Conservation (phyloP, 805 yeast genomes). For the Lipomyces starkeyi region DNA sequence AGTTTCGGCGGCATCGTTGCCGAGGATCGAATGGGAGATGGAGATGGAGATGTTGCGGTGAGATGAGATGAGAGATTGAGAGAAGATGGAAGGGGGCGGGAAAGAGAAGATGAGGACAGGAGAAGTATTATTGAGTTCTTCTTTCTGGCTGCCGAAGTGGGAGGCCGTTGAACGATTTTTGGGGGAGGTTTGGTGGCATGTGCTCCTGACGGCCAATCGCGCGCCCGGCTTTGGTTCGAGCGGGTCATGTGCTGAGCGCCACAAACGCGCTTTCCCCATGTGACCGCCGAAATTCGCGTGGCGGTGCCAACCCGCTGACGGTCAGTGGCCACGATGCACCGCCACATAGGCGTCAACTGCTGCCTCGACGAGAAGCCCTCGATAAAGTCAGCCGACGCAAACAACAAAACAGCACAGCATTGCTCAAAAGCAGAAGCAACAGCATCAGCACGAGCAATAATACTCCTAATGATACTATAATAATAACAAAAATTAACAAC, state of each 20-base stretch:
- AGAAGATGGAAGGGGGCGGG: not conserved
- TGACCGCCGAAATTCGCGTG: not conserved
- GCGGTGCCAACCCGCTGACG: not conserved
- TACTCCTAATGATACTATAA: no score
- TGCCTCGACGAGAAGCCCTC: slow-evolving; percentile 23
- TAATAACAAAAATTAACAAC: not conserved
- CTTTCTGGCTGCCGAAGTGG: no score
- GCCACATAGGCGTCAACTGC: slow-evolving; percentile 20
- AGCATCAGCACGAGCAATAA: no score
- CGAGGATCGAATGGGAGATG: not conserved
- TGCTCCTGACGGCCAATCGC: slow-evolving; percentile 19
- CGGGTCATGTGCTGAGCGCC: slow-evolving; percentile 19
- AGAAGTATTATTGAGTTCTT: not conserved
- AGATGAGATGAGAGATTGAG: not conserved
- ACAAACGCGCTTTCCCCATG: slow-evolving; percentile 17
- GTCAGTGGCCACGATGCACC: slow-evolving; percentile 7
- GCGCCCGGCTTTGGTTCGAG: slow-evolving; percentile 5
- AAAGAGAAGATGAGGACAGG: not conserved
- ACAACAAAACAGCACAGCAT: not conserved
- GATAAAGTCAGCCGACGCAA: not conserved
- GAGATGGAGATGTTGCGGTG: slow-evolving; percentile 2
- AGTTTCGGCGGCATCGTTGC: slow-evolving; percentile 22
- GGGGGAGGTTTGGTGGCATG: not conserved
- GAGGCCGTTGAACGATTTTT: no score
- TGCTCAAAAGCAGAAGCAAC: not conserved